Percentiles rank a stretch among this genome's conserved stretches.
Evolutionary conservation across 768 basidiomycete species (phyloP).

Genomic region (Sistotremastrum niveocremeum): DNA sequence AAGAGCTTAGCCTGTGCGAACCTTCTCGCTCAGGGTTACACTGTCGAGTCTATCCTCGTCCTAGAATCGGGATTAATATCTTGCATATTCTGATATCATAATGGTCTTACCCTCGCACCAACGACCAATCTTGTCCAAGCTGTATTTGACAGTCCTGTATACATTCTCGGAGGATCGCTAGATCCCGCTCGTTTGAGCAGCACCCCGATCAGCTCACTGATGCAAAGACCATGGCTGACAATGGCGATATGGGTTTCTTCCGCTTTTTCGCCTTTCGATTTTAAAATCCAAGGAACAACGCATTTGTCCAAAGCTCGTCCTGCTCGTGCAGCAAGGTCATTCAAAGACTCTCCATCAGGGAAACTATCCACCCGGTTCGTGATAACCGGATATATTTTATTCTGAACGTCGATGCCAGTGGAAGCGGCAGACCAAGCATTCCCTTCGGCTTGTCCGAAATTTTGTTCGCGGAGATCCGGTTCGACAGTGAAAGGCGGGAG

Average conservation of each 20-base stretch:
- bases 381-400: slow-evolving; percentile 33
- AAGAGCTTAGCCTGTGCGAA: too few relatives aligned
- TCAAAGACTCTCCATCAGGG: slow-evolving; percentile 57
- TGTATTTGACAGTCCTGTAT: slow-evolving; percentile 49
- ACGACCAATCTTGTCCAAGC: slow-evolving; percentile 51
- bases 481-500: slow-evolving; percentile 35
- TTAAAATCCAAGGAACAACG: slow-evolving; percentile 41
- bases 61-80: background rate
- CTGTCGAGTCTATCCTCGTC: background rate
- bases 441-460: slow-evolving; percentile 62
- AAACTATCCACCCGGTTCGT: slow-evolving; percentile 35
- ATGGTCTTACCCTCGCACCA: slow-evolving; percentile 25
- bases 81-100: background rate
- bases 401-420: slow-evolving; percentile 16
- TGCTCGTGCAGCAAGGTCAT: slow-evolving; percentile 49
- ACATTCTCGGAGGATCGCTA: slow-evolving; percentile 20
- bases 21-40: too few relatives aligned
- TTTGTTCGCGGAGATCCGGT: slow-evolving; percentile 47
- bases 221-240: slow-evolving; percentile 66
- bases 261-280: slow-evolving; percentile 24
- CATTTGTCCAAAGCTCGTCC: slow-evolving; percentile 34
- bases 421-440: slow-evolving; percentile 25
- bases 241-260: slow-evolving; percentile 42
- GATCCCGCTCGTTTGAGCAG: slow-evolving; percentile 26
- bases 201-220: slow-evolving; percentile 39